Conservation (phyloP, 345 rosid genomes). For the Abelmoschus esculentus region DNA sequence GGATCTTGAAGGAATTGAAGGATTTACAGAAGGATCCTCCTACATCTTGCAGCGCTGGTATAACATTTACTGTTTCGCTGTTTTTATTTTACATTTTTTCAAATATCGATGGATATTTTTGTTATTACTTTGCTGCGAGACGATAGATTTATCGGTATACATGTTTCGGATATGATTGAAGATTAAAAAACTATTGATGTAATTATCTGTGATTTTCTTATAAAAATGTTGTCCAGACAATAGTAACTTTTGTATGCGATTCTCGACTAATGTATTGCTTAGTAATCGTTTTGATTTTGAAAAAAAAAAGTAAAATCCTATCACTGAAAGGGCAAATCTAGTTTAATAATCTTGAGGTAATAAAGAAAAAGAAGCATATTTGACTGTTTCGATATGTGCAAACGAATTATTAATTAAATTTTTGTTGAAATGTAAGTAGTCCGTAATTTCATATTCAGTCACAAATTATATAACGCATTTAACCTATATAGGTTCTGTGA, state of each 20-base stretch:
- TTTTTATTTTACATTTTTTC: neutral
- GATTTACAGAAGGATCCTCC: slow-evolving; percentile 84
- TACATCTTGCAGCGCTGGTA: slow-evolving; percentile 75
- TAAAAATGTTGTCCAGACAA: neutral
- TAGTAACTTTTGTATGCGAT: neutral
- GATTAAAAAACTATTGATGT: neutral
- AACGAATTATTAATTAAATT: neutral
- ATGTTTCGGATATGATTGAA: neutral
- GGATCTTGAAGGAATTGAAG: slow-evolving; percentile 84
- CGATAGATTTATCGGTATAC: neutral
- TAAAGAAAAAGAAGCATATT: too few species aligned
- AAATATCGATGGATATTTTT: neutral
- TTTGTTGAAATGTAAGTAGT: neutral
- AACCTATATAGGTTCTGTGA: neutral
- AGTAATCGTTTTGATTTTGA: neutral
- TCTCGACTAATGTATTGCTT: neutral
- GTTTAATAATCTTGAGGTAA: neutral
- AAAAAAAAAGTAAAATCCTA: neutral
- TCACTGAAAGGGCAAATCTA: too few species aligned
- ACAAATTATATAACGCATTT: neutral
- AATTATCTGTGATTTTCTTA: neutral
- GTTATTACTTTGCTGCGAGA: neutral
- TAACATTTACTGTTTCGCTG: neutral
- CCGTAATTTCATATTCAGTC: neutral
- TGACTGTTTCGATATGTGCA: neutral